These are phyloP conservation scores for Metarhizium humberi DNA, from an alignment of 2,329 filamentous ascomycete genomes.

Conservation along the genomic window DNA sequence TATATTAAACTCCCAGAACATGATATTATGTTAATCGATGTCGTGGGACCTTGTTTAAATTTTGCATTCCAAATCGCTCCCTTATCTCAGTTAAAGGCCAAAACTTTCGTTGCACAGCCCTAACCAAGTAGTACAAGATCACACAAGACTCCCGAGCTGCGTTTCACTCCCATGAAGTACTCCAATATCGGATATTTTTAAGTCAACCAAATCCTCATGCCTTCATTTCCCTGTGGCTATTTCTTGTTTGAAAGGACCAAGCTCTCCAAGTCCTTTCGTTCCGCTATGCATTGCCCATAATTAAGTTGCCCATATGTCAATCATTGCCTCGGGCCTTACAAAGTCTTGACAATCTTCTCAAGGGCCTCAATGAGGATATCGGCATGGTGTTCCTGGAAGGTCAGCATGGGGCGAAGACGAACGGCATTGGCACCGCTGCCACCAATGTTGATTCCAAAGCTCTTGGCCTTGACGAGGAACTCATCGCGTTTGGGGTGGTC, in stretches of 20 bases:
- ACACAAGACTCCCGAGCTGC: background rate
- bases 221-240: background rate
- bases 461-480: slow-evolving; percentile 71
- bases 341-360: slow-evolving; percentile 59
- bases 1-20: background rate
- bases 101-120: background rate
- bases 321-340: slow-evolving; percentile 8
- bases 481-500: slow-evolving; percentile 73
- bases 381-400: slow-evolving; percentile 86
- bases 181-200: background rate
- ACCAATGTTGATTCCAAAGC: slow-evolving; percentile 76
- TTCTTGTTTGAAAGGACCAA: background rate
- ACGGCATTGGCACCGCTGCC: slow-evolving; percentile 70
- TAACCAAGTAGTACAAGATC: background rate
- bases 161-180: background rate
- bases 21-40: no score
- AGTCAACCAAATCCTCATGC: background rate
- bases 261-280: background rate
- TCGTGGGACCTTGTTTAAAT: no score
- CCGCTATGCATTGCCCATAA: background rate
- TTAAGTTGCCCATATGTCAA: background rate
- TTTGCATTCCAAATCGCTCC: no score
- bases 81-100: no score
- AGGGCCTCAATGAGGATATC: slow-evolving; percentile 72
- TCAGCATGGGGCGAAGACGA: slow-evolving; percentile 77